Evolutionary conservation across 108 stramenopile species (phyloP).

Genomic region (Mediolabrus comicus): DNA sequence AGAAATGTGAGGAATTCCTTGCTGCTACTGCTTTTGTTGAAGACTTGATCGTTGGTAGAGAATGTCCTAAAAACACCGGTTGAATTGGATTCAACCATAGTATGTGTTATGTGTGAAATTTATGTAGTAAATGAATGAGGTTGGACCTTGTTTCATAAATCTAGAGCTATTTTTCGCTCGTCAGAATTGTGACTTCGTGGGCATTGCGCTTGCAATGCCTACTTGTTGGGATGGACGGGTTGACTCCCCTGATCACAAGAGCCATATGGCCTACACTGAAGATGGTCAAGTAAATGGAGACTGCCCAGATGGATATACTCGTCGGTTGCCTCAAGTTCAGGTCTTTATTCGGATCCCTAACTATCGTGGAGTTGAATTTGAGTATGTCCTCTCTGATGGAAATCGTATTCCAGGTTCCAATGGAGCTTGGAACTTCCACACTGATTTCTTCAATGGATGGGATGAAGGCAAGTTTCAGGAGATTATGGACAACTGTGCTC

Average conservation of each 20-base stretch:
- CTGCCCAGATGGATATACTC: conserved; percentile 14
- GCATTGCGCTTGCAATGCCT: conserved; percentile 16
- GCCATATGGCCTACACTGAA: conserved; percentile 28
- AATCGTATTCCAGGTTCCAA: background rate
- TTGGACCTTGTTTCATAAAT: too few species aligned
- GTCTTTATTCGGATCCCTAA: conserved; percentile 30
- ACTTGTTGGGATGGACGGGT: conserved; percentile 34
- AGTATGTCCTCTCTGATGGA: conserved; percentile 10
- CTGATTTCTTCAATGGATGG: conserved; percentile 35
- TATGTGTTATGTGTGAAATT: too few species aligned
- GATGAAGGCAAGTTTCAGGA: conserved; percentile 20
- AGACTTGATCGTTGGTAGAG: too few species aligned
- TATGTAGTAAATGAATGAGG: too few species aligned
- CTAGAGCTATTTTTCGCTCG: conserved; percentile 4
- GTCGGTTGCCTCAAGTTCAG: conserved; percentile 35
- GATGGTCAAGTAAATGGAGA: conserved; percentile 27
- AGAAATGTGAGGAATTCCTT: too few species aligned
- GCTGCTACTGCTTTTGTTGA: too few species aligned
- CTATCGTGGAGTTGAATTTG: conserved; percentile 12
- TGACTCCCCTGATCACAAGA: conserved; percentile 6
- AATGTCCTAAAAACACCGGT: too few species aligned
- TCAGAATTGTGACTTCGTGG: background rate
- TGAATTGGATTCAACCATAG: too few species aligned
- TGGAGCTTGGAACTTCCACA: background rate
- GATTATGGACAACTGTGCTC: conserved; percentile 32